Evolutionary conservation across 2,329 filamentous ascomycete genomes (phyloP), one percentile per base, ranked within the genome.

Genomic region (Pseudocercospora macadamiae): DNA sequence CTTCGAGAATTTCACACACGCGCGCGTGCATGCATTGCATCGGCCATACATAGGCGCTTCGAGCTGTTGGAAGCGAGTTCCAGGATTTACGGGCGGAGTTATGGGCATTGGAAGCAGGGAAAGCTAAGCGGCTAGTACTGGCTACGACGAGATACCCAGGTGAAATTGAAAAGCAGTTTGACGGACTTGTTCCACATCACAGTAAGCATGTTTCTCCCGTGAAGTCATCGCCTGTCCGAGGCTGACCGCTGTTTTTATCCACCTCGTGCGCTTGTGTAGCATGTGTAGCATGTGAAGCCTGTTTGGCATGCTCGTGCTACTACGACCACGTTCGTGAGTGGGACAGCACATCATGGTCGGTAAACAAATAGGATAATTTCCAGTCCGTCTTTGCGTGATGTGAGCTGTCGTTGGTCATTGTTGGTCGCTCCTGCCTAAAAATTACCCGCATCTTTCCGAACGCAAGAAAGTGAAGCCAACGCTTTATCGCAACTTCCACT

Each of bases 381-480:
- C 18, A 19, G 16, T 39, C 12, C 6, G 10, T 19, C 36, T n/a
- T 42, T 3, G 16, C 23, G 37, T 49, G 26, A 49, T 21, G 47
- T 49, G 47, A 34, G 47, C 25, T 30, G 26, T 34, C 25, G 9
- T 26, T 3, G 25, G 16, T n/a, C 3, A n/a, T 16, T 23, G 19
- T 6, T 19, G 16, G 8, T 34, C 16, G 14, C 47, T 30, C 9
- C 26, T 28, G n/a, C 2, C 26, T 21, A 7, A 2, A 14, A 14
- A 3, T 12, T 23, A 21, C 16, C 47, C 47, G 47, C 47, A 16
- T 49, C 19, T 21, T 6, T 12, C 23, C 42, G 42, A 47, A 3
- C 42, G 26, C 47, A 32, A 34, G 47, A 23, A 49, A 49, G 47
- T 49, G 47, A 49, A 49, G 47, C 47, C 47, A 30, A 34, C 26